Conservation (phyloP, 495 filamentous ascomycete genomes). For the Cercophora samala region DNA sequence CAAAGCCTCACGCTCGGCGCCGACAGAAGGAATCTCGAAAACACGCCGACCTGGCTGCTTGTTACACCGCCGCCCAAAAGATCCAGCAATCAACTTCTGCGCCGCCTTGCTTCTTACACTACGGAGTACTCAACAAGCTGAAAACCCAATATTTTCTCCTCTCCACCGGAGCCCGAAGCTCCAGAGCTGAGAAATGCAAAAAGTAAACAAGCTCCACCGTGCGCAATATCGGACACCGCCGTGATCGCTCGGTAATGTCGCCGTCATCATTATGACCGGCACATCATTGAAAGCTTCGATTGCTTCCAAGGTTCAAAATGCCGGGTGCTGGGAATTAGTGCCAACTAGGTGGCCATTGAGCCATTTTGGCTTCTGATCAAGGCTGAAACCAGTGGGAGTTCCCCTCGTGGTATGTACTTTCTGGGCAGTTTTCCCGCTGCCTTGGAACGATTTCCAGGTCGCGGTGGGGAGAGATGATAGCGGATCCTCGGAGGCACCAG, state of each 20-base stretch:
- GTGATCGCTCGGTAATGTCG: not conserved
- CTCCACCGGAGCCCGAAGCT: not conserved
- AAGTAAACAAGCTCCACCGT: not conserved
- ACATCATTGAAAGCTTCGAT: not conserved
- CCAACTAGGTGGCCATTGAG: not conserved
- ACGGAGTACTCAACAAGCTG: not conserved
- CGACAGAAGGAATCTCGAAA: not conserved
- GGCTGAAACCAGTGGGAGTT: constrained; percentile 22
- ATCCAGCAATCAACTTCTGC: constrained; percentile 3
- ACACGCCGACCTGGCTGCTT: not conserved
- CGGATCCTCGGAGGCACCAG: not conserved
- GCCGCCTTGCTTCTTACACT: not conserved
- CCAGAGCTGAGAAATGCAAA: not conserved
- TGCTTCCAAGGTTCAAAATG: not conserved
- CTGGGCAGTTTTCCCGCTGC: constrained; percentile 19
- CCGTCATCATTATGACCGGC: not conserved
- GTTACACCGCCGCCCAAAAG: not conserved
- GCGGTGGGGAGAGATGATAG: constrained; percentile 8
- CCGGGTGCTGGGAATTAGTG: not conserved
- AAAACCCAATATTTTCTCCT: not conserved
- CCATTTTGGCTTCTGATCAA: constrained; percentile 4
- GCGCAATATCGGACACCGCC: not conserved
- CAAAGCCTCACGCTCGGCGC: not conserved
- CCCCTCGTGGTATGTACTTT: constrained; percentile 18
- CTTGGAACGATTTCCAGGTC: constrained; percentile 14